phyloP scores from a whole-genome alignment of 768 basidiomycete genomes.

The Russula griseocarnosa region DNA sequence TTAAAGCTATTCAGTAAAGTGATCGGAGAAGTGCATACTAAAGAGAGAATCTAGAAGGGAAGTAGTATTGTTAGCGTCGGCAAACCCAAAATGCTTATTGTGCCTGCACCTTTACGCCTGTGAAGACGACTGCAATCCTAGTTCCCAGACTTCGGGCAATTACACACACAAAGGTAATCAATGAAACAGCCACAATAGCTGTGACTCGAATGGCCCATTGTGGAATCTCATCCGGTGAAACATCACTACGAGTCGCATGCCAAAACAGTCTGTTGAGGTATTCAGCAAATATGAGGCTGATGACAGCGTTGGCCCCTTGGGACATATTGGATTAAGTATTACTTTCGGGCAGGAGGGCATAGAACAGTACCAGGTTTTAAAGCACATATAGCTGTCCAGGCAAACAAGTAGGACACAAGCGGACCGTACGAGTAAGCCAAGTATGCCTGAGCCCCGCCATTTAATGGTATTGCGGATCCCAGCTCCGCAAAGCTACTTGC shows the following conservation, averaged over 20 bases:
- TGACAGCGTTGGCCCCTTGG: slow-evolving; percentile 72
- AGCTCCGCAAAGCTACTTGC: slow-evolving; percentile 92
- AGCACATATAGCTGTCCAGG: slow-evolving; percentile 91
- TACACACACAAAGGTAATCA: slow-evolving; percentile 76
- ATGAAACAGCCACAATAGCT: slow-evolving; percentile 64
- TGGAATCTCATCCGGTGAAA: slow-evolving; percentile 75
- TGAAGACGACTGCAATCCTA: slow-evolving; percentile 82
- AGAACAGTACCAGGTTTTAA: slow-evolving; percentile 65
- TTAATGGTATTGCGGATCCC: slow-evolving; percentile 80
- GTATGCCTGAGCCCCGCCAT: slow-evolving; percentile 69
- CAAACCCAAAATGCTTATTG: too few relatives aligned
- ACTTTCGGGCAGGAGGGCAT: slow-evolving; percentile 1
- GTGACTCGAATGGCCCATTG: slow-evolving; percentile 90
- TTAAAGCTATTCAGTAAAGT: slow-evolving; percentile 1
- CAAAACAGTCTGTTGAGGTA: slow-evolving; percentile 89
- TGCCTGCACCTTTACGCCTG: slow-evolving; percentile 69
- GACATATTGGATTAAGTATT: slow-evolving; percentile 12
- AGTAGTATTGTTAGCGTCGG: neutral
- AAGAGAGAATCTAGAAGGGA: slow-evolving; percentile 51
- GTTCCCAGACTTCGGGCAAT: slow-evolving; percentile 74
- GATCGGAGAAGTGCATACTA: slow-evolving; percentile 44
- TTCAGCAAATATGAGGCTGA: slow-evolving; percentile 86
- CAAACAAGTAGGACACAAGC: slow-evolving; percentile 83
- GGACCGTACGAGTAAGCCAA: slow-evolving; percentile 87
- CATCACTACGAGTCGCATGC: slow-evolving; percentile 64